A percentile compares a stretch with the other conserved stretches of the same genome.
Conservation (phyloP, 2,329 filamentous ascomycete species). For the Chaetomium strumarium region DNA sequence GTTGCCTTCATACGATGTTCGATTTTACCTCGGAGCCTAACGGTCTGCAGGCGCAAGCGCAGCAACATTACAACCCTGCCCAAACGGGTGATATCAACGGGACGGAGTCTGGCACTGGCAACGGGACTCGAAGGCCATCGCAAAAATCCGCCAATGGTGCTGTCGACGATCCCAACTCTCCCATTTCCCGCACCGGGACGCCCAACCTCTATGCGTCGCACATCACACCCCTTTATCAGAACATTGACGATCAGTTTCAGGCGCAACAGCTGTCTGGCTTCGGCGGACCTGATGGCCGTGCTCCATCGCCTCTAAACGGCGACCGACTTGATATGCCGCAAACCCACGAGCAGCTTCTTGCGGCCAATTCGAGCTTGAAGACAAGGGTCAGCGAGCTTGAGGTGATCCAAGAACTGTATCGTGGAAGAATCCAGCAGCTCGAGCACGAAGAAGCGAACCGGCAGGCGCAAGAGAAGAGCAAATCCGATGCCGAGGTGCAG, state of each 20-base stretch:
- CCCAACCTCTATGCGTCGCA: constrained; percentile 69
- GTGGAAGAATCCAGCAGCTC: constrained; percentile 64
- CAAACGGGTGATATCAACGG: constrained; percentile 47
- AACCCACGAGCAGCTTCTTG: constrained; percentile 72
- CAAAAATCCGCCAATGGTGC: constrained; percentile 68
- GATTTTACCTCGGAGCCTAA: background rate
- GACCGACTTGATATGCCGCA: constrained; percentile 66
- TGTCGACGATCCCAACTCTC: constrained; percentile 69
- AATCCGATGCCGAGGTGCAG: constrained; percentile 46
- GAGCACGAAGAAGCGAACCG: constrained; percentile 52
- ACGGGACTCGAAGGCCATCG: constrained; percentile 51
- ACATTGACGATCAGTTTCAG: constrained; percentile 66
- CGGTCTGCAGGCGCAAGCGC: constrained; percentile 26
- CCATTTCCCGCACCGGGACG: constrained; percentile 72
- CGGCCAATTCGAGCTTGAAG: constrained; percentile 80
- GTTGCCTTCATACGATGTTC: constrained; percentile 13
- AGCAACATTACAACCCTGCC: constrained; percentile 37
- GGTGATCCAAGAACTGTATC: constrained; percentile 82
- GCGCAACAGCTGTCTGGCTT: constrained; percentile 45
- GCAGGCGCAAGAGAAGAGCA: constrained; percentile 45
- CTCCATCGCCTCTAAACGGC: constrained; percentile 45
- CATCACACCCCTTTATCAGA: constrained; percentile 62
- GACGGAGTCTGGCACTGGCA: constrained; percentile 50
- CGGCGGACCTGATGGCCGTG: constrained; percentile 48
- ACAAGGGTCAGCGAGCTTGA: constrained; percentile 93